Conservation (phyloP, 257 asterid genomes). For the Pogostemon cablin region DNA sequence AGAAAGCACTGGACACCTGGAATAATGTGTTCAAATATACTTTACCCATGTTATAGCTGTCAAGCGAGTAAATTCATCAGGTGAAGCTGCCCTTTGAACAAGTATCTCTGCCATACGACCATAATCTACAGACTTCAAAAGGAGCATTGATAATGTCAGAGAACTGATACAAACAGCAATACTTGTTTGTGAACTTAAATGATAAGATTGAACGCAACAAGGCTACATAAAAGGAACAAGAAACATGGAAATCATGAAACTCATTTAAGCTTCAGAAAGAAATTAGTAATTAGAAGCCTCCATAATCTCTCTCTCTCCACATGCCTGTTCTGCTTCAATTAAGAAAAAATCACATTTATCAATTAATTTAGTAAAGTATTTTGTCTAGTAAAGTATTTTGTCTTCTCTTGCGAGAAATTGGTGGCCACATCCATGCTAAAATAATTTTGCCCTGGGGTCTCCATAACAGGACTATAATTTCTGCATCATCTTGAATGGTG, state of each 20-base stretch:
- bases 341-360: too few relatives aligned
- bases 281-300: neutral
- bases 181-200: slow-evolving; percentile 13
- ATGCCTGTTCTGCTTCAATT: neutral
- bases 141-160: slow-evolving; percentile 43
- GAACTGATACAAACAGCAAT: slow-evolving; percentile 32
- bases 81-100: slow-evolving; percentile 93
- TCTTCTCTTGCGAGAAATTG: slow-evolving; percentile 6
- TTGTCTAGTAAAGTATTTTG: too few relatives aligned
- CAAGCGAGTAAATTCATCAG: slow-evolving; percentile 93
- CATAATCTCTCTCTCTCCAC: neutral
- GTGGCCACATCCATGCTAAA: slow-evolving; percentile 12
- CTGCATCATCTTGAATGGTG: neutral
- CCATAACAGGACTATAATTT: neutral
- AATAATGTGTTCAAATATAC: slow-evolving; percentile 30
- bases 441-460: slow-evolving; percentile 11
- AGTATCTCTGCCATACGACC: slow-evolving; percentile 99
- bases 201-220: slow-evolving; percentile 11
- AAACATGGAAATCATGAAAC: slow-evolving; percentile 11
- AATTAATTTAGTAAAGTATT: neutral
- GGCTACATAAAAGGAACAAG: slow-evolving; percentile 17
- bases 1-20: slow-evolving; percentile 27
- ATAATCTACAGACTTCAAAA: slow-evolving; percentile 98
- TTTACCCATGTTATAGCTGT: slow-evolving; percentile 98
- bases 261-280: neutral